phyloP scores from a whole-genome alignment of 202 grass and related monocot species.

The Elaeis oleifera region DNA sequence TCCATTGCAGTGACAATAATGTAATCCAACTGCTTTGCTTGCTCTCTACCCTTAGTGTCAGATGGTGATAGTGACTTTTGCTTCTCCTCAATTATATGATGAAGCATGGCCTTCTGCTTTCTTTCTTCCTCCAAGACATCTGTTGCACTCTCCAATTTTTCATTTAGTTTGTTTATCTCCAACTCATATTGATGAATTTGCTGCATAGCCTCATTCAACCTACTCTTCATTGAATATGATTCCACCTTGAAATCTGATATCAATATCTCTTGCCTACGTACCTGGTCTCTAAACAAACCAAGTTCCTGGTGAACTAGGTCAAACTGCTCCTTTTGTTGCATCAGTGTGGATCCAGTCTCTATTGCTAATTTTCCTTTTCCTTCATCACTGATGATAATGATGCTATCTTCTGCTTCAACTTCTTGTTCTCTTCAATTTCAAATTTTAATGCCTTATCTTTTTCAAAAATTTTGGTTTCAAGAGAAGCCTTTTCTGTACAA shows the following conservation, averaged over 20 bases:
- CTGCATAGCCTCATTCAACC: conserved; percentile 48
- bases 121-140: conserved; percentile 45
- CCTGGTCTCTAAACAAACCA: conserved; percentile 48
- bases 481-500: conserved; percentile 34
- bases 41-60: conserved; percentile 19
- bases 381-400: conserved; percentile 27
- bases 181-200: conserved; percentile 43
- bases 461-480: conserved; percentile 44
- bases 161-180: conserved; percentile 39
- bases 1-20: conserved; percentile 31
- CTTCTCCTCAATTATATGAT: conserved; percentile 40
- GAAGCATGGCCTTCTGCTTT: conserved; percentile 47
- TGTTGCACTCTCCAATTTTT: conserved; percentile 35
- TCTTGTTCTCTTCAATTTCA: conserved; percentile 47
- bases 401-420: conserved; percentile 41
- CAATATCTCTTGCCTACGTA: conserved; percentile 39
- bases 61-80: conserved; percentile 29
- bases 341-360: conserved; percentile 43
- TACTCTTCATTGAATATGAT: conserved; percentile 45
- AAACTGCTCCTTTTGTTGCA: conserved; percentile 61
- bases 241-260: conserved; percentile 55
- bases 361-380: conserved; percentile 51
- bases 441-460: conserved; percentile 37
- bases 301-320: conserved; percentile 49
- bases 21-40: conserved; percentile 30